Evolutionary conservation across 129 eudicot species (phyloP).

Genomic region (Apium graveolens): DNA sequence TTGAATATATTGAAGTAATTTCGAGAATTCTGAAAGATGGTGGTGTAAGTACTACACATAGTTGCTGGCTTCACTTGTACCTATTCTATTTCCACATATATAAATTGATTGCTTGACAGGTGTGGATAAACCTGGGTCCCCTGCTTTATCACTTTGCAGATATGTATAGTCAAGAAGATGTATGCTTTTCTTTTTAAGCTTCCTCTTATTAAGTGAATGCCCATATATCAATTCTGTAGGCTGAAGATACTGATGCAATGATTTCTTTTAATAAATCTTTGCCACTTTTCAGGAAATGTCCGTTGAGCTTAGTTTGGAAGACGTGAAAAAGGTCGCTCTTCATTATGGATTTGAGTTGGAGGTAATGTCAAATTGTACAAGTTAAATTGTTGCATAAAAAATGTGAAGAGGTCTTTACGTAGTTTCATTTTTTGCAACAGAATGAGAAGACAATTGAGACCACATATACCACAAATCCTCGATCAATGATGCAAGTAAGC

Average conservation of each 20-base stretch:
- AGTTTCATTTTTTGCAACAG: slow-evolving; percentile 27
- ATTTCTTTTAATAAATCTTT: slow-evolving; percentile 15
- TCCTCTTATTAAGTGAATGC: background rate
- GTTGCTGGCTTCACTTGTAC: slow-evolving; percentile 8
- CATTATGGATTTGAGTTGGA: slow-evolving; percentile 79
- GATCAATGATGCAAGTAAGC: slow-evolving; percentile 96
- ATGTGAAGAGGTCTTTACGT: background rate
- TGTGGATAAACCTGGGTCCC: slow-evolving; percentile 97
- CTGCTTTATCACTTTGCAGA: slow-evolving; percentile 97
- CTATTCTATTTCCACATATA: background rate
- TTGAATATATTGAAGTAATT: slow-evolving; percentile 81
- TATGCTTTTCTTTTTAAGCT: slow-evolving; percentile 25
- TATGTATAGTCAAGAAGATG: slow-evolving; percentile 69
- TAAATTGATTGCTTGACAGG: slow-evolving; percentile 39
- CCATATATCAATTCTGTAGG: background rate
- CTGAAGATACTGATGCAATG: slow-evolving; percentile 1
- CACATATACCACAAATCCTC: slow-evolving; percentile 70
- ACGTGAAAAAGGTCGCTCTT: slow-evolving; percentile 70
- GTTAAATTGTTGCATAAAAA: background rate
- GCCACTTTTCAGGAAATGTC: slow-evolving; percentile 66
- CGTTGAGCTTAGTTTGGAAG: slow-evolving; percentile 91
- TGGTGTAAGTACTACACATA: slow-evolving; percentile 53
- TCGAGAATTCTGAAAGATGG: slow-evolving; percentile 89
- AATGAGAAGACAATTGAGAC: slow-evolving; percentile 75
- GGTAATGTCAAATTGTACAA: slow-evolving; percentile 30